phyloP scores from a whole-genome alignment of 192 early-diverging fungal genomes.

The Ambispora gerdemannii region DNA sequence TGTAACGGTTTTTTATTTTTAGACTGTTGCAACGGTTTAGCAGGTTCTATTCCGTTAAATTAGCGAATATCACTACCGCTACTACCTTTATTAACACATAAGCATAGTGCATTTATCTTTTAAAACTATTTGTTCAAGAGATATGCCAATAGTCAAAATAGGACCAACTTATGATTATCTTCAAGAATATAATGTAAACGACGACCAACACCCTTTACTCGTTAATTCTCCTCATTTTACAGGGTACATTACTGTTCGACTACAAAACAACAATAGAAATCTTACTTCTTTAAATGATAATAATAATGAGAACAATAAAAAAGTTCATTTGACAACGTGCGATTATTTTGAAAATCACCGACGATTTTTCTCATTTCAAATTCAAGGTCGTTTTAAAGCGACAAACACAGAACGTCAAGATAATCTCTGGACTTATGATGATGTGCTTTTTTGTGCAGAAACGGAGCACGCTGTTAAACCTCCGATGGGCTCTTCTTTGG shows the following conservation, averaged over 20 bases:
- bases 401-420: constrained; percentile 32
- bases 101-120: too few species aligned
- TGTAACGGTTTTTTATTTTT: too few species aligned
- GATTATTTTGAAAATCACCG: constrained; percentile 35
- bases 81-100: too few species aligned
- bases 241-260: constrained; percentile 36
- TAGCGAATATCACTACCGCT: too few species aligned
- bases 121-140: too few species aligned
- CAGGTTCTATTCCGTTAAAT: too few species aligned
- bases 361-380: constrained; percentile 40
- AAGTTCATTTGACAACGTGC: constrained; percentile 13
- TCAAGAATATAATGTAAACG: constrained; percentile 31
- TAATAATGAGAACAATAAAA: background rate
- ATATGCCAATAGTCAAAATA: constrained; percentile 32
- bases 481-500: constrained; percentile 31
- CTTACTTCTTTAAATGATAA: too few species aligned
- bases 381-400: constrained; percentile 43
- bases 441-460: constrained; percentile 39
- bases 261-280: constrained; percentile 31
- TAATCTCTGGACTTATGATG: constrained; percentile 36
- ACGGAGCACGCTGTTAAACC: constrained; percentile 31
- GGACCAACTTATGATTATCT: constrained; percentile 28
- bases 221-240: constrained; percentile 38
- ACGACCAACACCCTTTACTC: constrained; percentile 30
- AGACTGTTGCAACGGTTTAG: too few species aligned